These are phyloP conservation scores for Polytrichum formosum DNA, from an alignment of 225 moss, liverwort and hornwort species.

Conservation along the genomic window DNA sequence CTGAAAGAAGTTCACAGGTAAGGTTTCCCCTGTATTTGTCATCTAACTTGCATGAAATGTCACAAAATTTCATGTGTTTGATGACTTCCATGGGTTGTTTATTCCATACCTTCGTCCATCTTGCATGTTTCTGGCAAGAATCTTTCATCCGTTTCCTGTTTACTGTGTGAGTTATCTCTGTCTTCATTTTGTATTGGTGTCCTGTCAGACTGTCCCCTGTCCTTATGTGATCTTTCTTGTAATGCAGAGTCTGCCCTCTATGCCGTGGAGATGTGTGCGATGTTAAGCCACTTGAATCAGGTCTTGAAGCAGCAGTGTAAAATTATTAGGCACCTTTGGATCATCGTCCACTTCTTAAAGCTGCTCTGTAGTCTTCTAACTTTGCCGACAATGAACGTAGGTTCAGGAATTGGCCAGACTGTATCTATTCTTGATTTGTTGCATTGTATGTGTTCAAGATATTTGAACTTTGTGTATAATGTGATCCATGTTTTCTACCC, in stretches of 20 bases:
- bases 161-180: neutral
- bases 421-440: neutral
- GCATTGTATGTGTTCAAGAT: conserved; percentile 1
- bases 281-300: conserved; percentile 30
- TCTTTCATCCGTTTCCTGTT: too few relatives aligned
- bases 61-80: neutral
- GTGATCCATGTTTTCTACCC: neutral
- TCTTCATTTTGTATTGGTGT: neutral
- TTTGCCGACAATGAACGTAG: neutral
- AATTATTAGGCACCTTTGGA: neutral
- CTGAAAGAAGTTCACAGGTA: conserved; percentile 86
- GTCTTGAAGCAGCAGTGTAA: conserved; percentile 14
- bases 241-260: conserved; percentile 76
- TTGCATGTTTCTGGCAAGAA: too few relatives aligned
- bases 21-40: too few relatives aligned
- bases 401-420: neutral
- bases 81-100: neutral
- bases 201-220: neutral
- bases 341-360: neutral
- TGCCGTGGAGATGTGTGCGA: conserved; percentile 93
- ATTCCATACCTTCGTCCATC: neutral
- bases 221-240: conserved; percentile 5
- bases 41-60: too few relatives aligned
- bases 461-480: conserved; percentile 1
- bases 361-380: neutral